phyloP scores from a whole-genome alignment of 208 protist genomes.

The Porcisia deanei region DNA sequence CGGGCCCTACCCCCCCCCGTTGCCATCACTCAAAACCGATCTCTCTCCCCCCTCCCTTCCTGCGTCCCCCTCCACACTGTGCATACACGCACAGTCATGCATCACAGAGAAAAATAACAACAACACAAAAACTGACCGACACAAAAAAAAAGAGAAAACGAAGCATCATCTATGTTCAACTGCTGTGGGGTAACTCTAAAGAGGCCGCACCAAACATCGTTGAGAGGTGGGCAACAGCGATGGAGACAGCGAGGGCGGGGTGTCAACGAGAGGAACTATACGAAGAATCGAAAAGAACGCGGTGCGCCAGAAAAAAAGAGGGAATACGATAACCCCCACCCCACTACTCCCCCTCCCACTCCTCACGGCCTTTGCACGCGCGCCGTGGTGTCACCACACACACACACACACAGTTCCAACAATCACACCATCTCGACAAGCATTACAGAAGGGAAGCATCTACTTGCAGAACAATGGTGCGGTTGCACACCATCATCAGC shows the following conservation, averaged over 20 bases:
- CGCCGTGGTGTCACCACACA: background rate
- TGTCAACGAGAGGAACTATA: background rate
- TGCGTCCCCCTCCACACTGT: background rate
- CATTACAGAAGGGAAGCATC: background rate
- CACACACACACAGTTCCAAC: too few relatives aligned
- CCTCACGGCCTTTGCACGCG: too few relatives aligned
- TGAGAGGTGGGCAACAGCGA: background rate
- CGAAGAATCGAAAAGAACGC: background rate
- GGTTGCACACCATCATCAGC: background rate
- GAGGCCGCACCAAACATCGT: background rate
- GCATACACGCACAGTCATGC: background rate
- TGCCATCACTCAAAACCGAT: background rate
- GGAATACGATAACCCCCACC: background rate
- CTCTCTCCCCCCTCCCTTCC: conserved; percentile 3
- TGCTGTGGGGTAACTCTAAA: background rate
- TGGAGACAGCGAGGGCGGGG: too few relatives aligned
- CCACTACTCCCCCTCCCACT: too few relatives aligned
- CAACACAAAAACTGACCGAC: background rate
- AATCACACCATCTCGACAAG: background rate
- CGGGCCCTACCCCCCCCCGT: background rate
- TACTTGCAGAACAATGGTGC: background rate
- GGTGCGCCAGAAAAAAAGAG: background rate
- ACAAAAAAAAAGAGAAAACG: background rate
- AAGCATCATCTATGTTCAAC: background rate
- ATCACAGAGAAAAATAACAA: background rate